Evolutionary conservation across 2,329 filamentous ascomycete genomes (phyloP).

Genomic region (Aspergillus cejpii): DNA sequence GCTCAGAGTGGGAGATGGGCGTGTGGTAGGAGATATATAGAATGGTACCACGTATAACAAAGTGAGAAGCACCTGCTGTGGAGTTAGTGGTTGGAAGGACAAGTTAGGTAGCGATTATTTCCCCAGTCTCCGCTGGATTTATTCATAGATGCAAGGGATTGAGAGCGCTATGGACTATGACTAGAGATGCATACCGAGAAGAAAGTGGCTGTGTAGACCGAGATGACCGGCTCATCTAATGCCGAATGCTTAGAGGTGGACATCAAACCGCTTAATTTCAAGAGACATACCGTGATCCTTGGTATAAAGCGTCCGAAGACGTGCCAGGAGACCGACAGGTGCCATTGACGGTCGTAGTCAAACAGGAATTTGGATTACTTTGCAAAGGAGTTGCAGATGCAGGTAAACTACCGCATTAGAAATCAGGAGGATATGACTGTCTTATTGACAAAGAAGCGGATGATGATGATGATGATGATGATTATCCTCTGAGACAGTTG

Average conservation of each 20-base stretch:
- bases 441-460: neutral
- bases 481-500: neutral
- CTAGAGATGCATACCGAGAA: constrained; percentile 33
- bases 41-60: constrained; percentile 83
- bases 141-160: neutral
- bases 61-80: constrained; percentile 65
- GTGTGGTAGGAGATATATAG: constrained; percentile 72
- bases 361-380: neutral
- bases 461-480: constrained; percentile 3
- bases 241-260: constrained; percentile 8
- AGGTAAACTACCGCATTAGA: neutral
- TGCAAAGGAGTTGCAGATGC: neutral
- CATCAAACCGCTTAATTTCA: neutral
- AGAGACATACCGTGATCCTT: constrained; percentile 26
- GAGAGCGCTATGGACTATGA: constrained; percentile 7
- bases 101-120: too few relatives aligned
- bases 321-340: constrained; percentile 28
- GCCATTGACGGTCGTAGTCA: constrained; percentile 22
- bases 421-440: neutral
- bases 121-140: too few relatives aligned
- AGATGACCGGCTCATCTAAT: constrained; percentile 35
- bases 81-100: neutral
- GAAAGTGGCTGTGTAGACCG: constrained; percentile 30
- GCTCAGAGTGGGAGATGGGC: constrained; percentile 69
- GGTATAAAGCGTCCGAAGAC: constrained; percentile 29